These are phyloP conservation scores for Debaryomyces fabryi DNA, from an alignment of 1,139 yeast genomes.

Conservation along the genomic window DNA sequence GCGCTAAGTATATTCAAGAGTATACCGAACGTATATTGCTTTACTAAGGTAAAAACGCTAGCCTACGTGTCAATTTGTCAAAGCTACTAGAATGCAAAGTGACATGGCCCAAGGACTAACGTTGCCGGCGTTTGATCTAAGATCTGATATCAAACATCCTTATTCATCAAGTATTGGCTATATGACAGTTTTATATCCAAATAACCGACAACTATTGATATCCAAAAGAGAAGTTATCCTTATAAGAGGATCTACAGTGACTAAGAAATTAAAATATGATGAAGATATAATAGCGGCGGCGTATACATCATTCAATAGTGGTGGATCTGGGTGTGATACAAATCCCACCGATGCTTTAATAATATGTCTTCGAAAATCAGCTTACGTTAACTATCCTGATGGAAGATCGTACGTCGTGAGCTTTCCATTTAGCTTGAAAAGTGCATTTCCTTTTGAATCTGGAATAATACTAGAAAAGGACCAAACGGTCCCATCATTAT, in stretches of 20 bases:
- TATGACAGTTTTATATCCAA: slow-evolving; percentile 26
- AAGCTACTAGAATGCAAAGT: background rate
- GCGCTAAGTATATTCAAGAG: background rate
- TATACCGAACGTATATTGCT: background rate
- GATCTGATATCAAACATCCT: slow-evolving; percentile 21
- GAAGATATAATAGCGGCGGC: slow-evolving; percentile 52
- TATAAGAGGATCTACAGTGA: slow-evolving; percentile 51
- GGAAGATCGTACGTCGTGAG: slow-evolving; percentile 62
- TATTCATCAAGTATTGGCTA: slow-evolving; percentile 20
- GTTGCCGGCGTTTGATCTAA: slow-evolving; percentile 23
- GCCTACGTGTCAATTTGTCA: slow-evolving; percentile 1
- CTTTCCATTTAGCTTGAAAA: slow-evolving; percentile 62
- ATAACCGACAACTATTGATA: slow-evolving; percentile 33
- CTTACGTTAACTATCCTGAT: slow-evolving; percentile 57
- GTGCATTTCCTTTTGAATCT: slow-evolving; percentile 60
- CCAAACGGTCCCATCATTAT: slow-evolving; percentile 18
- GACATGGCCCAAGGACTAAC: slow-evolving; percentile 11
- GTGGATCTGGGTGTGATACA: slow-evolving; percentile 3
- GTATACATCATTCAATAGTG: slow-evolving; percentile 42
- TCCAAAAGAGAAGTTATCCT: slow-evolving; percentile 30
- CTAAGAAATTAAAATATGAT: slow-evolving; percentile 53
- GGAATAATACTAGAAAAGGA: slow-evolving; percentile 67
- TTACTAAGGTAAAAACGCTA: background rate
- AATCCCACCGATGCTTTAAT: slow-evolving; percentile 39
- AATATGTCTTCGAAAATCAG: slow-evolving; percentile 53